Evolutionary conservation across 805 yeast species (phyloP).

Genomic region (Yamadazyma philogaea): DNA sequence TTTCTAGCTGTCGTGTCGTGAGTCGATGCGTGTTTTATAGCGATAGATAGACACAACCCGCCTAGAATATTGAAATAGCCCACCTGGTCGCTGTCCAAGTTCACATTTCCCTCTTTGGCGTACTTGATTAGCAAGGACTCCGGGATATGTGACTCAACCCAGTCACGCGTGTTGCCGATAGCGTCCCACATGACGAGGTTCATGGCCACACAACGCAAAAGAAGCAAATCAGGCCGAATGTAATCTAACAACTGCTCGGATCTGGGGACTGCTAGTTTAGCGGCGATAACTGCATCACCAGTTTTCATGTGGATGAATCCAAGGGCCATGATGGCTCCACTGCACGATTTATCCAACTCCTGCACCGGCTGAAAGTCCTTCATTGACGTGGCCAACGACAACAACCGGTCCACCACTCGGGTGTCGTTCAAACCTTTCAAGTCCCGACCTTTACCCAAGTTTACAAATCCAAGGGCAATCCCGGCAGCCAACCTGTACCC

Average conservation of each 20-base stretch:
- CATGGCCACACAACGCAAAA: conserved; percentile 60
- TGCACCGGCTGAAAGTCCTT: conserved; percentile 61
- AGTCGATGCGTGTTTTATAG: conserved; percentile 73
- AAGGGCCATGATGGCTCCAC: conserved; percentile 77
- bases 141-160: conserved; percentile 64
- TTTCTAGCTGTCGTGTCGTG: conserved; percentile 52
- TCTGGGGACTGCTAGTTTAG: conserved; percentile 58
- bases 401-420: conserved; percentile 57
- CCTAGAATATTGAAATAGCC: conserved; percentile 63
- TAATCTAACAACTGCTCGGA: conserved; percentile 61
- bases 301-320: conserved; percentile 72
- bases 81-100: conserved; percentile 57
- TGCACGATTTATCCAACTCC: conserved; percentile 58
- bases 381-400: conserved; percentile 55
- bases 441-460: conserved; percentile 71
- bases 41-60: conserved; percentile 73
- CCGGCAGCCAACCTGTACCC: conserved; percentile 88
- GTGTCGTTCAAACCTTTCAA: conserved; percentile 59
- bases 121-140: conserved; percentile 19
- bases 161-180: conserved; percentile 46
- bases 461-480: conserved; percentile 78
- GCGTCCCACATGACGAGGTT: conserved; percentile 71
- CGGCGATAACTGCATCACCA: conserved; percentile 56
- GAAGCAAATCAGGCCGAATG: conserved; percentile 72
- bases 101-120: conserved; percentile 11